Base-by-base conservation (phyloP, 2,329 filamentous ascomycete genomes). In the Trichophyton verrucosum region DNA sequence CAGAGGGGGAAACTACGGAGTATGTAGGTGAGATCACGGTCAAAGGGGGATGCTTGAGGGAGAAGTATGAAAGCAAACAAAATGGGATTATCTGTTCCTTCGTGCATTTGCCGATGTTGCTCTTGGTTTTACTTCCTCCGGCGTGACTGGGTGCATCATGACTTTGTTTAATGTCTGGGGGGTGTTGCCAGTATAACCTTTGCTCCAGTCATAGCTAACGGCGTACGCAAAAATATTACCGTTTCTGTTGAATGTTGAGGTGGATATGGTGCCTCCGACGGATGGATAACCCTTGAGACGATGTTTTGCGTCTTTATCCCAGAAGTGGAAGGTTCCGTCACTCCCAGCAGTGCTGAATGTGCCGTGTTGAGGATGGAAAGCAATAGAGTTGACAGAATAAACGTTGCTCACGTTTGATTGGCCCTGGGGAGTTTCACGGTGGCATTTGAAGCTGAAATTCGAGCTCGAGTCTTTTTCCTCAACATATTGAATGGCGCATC, bases 391-490 rank as follows among this genome's bases (percentile, higher is more conserved):
- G 71, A 99, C 91, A 1, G 91, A 86, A 79, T 91, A 94, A 68
- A 97, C 94, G 70, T 92, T 94, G 68, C 88, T 89, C 65, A 87
- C 78, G 74, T 90, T 91, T 69, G 83, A 64, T 0, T 73, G 83
- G 60, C 70, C 72, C 59, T 84, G 77, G 1, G 88, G 84, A 3
- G 84, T 83, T 68, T 96, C 89, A 62, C 94, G 91, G 75, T 99
- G 94, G 76, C 94, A 99, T 77, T 97, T 97, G 85, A 99, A 99
- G 47, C 90, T 96, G 80, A 99, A 99, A 79, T 99, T 97, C 70
- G 86, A 88, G 69, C 86, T 83, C 2, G 87, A 78, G 72, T 99
- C 91, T 75, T 96, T 96, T 49, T 99, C 94, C 69, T 99, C 92
- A 40, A 96, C 90, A 69, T 99, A 97, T 73, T 99, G 94, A 65